These are phyloP conservation scores for Dendrobium catenatum DNA, from an alignment of 106 monocot species.

Conservation along the genomic window DNA sequence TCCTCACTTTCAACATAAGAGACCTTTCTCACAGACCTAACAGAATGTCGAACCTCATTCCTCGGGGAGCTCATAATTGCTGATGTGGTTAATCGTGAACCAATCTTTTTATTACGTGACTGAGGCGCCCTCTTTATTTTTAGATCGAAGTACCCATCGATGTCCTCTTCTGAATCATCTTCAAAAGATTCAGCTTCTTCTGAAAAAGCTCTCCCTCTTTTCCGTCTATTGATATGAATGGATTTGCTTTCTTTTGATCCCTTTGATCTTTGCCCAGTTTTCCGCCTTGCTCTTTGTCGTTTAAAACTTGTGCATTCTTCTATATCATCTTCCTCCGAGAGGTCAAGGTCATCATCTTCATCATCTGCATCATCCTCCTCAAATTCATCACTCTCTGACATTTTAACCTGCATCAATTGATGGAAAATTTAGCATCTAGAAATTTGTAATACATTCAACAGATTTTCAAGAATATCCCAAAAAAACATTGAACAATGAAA, in stretches of 20 bases:
- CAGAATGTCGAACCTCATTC: constrained; percentile 71
- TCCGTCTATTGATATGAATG: constrained; percentile 29
- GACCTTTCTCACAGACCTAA: constrained; percentile 79
- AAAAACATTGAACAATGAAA: not conserved
- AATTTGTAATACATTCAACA: not conserved
- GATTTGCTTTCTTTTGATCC: constrained; percentile 43
- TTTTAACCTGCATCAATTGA: constrained; percentile 49
- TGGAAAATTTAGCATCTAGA: not conserved
- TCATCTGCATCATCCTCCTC: constrained; percentile 52
- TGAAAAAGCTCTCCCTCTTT: constrained; percentile 48
- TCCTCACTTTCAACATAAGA: constrained; percentile 99
- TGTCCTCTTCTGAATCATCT: constrained; percentile 57
- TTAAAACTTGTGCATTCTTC: constrained; percentile 41
- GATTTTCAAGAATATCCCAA: not conserved
- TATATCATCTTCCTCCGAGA: constrained; percentile 68
- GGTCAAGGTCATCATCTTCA: constrained; percentile 41
- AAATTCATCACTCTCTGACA: constrained; percentile 73
- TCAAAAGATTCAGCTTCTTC: constrained; percentile 62
- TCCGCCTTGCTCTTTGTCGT: constrained; percentile 19
- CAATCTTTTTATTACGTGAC: constrained; percentile 34
- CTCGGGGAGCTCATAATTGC: constrained; percentile 24
- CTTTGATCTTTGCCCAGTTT: constrained; percentile 33
- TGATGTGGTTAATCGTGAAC: constrained; percentile 8
- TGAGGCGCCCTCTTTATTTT: constrained; percentile 35
- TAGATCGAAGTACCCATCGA: constrained; percentile 44